Base-by-base conservation (phyloP, 768 basidiomycete species). In the Hebeloma cylindrosporum region DNA sequence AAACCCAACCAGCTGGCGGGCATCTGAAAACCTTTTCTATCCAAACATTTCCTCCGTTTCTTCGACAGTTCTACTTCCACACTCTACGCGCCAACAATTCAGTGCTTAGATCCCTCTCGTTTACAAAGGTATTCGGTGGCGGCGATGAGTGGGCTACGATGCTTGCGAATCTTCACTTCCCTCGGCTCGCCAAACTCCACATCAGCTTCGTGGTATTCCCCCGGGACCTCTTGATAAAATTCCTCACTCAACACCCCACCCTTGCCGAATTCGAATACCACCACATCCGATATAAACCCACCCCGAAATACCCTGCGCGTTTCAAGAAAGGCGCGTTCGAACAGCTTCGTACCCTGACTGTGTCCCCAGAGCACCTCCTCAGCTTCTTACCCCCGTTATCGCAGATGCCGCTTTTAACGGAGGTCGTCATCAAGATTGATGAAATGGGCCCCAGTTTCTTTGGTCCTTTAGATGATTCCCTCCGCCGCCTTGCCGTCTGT, bases 91-190 rank as follows among this genome's bases (percentile, higher is more conserved):
- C 17, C n/a, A 51, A 54, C 25, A 30, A 50, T 9, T 9, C 40
- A 1, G 39, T 39, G 3, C 31, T 57, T 5, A 52, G 50, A 6
- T 35, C 43, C 6, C 42, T 57, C 3, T 23, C 43, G 1, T 57
- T 57, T 48, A 57, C 39, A 20, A 52, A 50, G n/a, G 29, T 57
- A n/a, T 57, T 52, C 18, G 50, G 52, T 13, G 52, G 56, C 5
- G 56, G 52, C 5, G 27, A 47, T 7, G 56, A 57, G 36, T 57
- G 52, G 50, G 47, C 42, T 10, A 43, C 33, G 14, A 51, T 57
- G 43, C 39, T 57, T 26, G 10, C 40, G 7, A 40, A 38, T 22
- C 40, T 57, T 4, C 27, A 31, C 9, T 52, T 57, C 9, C 56
- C 56, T 0, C 44, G 48, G 11, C 34, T 57, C 16, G 27, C 47